Evolutionary conservation across 2,329 filamentous ascomycete genomes (phyloP), one percentile per base, ranked within the genome.

Genomic region (Clonostachys byssicola): DNA sequence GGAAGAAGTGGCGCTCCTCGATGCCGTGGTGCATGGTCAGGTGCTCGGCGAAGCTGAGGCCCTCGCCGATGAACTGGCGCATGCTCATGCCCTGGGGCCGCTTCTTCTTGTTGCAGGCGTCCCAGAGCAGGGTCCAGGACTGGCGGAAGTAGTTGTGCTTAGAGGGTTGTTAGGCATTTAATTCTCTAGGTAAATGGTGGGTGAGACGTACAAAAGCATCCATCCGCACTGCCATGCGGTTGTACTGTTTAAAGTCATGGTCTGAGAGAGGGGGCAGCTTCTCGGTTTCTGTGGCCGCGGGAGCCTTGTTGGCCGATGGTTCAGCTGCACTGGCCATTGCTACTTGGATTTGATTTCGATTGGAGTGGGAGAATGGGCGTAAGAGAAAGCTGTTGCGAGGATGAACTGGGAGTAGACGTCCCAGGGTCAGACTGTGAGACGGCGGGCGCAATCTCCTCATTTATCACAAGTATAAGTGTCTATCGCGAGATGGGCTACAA

Each of bases 1-100:
- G 92, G 64, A 95, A 96, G 39, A 96, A 74, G 62, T 90, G 81
- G 33, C 73, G 68, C 66, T 96, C 91, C 64, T 96, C 92, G 58
- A 95, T 92, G 48, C 70, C 72, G 70, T 96, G 92, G 68, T 96
- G 91, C 48, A 80, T 67, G 10, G 81, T 78, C n/a, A 96, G 80
- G 49, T 86, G 78, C 14, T 76, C 74, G 54, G 80, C 77, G 62
- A 96, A 90, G 43, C 82, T 71, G n/a, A 89, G 72, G 34, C 85
- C 88, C 23, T 77, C 71, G 54, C 73, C 64, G 54, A 95, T 70
- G 65, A 94, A 89, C 53, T 86, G 77, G 30, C 78, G 77, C 13
- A 89, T 77, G 1, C 84, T 82, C 71, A 90, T 80, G 53, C 75
- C 75, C 5, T 69, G 59, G 0, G 87, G 84, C 0, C 85, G 81